phyloP scores from a whole-genome alignment of 2,329 filamentous ascomycete species.

The Aspergillus sp. region DNA sequence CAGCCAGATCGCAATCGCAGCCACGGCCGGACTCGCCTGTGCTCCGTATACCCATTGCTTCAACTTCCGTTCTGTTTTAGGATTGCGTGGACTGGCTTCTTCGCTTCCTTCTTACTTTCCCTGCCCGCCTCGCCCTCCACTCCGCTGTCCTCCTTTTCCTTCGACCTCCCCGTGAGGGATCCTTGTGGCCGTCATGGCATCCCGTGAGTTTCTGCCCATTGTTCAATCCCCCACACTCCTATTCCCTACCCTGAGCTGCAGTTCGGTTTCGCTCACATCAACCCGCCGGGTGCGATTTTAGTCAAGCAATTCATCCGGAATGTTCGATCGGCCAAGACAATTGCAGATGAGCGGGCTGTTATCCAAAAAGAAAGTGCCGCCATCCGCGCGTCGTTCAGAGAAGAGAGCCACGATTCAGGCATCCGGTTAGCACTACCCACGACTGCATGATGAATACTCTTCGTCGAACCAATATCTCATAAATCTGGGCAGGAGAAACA shows the following conservation, averaged over 20 bases:
- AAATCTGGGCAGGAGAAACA: constrained; percentile 72
- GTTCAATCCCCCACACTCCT: constrained; percentile 21
- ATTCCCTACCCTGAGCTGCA: constrained; percentile 24
- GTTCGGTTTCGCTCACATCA: constrained; percentile 18
- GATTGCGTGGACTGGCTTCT: constrained; percentile 23
- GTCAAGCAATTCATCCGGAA: constrained; percentile 99
- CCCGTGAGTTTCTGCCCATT: constrained; percentile 46
- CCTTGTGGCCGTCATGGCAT: constrained; percentile 56
- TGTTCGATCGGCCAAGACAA: constrained; percentile 96
- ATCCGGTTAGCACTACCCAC: constrained; percentile 65
- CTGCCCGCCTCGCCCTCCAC: constrained; percentile 10
- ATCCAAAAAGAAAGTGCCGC: constrained; percentile 99
- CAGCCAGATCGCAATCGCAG: constrained; percentile 17
- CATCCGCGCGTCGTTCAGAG: constrained; percentile 94
- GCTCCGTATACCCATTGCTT: constrained; percentile 3
- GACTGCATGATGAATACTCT: constrained; percentile 1
- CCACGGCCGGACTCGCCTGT: constrained; percentile 18
- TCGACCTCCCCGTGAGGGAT: constrained; percentile 44
- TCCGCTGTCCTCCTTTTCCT: constrained; percentile 3
- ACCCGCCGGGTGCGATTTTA: constrained; percentile 41
- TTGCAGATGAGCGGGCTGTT: constrained; percentile 96
- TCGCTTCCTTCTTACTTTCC: constrained; percentile 18
- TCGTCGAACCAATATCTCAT: constrained; percentile 23
- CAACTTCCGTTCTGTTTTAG: constrained; percentile 5
- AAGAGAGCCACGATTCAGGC: constrained; percentile 90